These are phyloP conservation scores for Ogataea pini DNA, from an alignment of 805 yeast genomes.

Conservation along the genomic window DNA sequence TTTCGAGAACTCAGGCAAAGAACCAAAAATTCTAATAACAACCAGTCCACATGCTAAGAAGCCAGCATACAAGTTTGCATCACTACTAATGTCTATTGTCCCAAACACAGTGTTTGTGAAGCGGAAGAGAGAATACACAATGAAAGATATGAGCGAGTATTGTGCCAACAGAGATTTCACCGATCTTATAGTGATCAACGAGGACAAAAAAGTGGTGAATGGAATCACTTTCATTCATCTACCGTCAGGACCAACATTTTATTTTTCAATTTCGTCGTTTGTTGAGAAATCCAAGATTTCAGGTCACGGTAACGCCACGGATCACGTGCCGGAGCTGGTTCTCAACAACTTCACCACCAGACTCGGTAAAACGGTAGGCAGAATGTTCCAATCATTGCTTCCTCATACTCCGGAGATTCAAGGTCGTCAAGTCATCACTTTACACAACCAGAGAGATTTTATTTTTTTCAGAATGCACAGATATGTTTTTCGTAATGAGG, in stretches of 20 bases:
- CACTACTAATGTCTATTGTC: slow-evolving; percentile 75
- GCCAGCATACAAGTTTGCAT: slow-evolving; percentile 88
- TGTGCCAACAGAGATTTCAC: slow-evolving; percentile 85
- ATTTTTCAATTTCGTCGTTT: slow-evolving; percentile 79
- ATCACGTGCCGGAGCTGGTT: slow-evolving; percentile 88
- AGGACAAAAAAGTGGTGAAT: slow-evolving; percentile 87
- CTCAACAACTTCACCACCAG: slow-evolving; percentile 91
- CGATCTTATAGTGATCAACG: slow-evolving; percentile 85
- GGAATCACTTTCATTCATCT: slow-evolving; percentile 92
- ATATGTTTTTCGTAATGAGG: slow-evolving; percentile 85
- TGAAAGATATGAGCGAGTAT: slow-evolving; percentile 83
- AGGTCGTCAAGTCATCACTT: slow-evolving; percentile 93
- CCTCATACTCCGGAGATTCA: slow-evolving; percentile 92
- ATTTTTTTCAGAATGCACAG: slow-evolving; percentile 95
- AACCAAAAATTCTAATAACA: slow-evolving; percentile 87
- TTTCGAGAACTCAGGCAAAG: slow-evolving; percentile 48
- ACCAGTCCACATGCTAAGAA: slow-evolving; percentile 86
- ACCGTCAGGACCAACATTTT: slow-evolving; percentile 94
- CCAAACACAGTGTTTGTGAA: slow-evolving; percentile 87
- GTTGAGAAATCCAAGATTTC: slow-evolving; percentile 70
- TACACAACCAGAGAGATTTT: slow-evolving; percentile 95
- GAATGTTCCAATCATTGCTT: slow-evolving; percentile 86
- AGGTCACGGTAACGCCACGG: slow-evolving; percentile 91
- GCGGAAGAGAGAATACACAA: slow-evolving; percentile 78
- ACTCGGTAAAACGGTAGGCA: slow-evolving; percentile 90